Evolutionary conservation across 345 rosid genomes (phyloP).

Genomic region (Aurinia saxatilis): DNA sequence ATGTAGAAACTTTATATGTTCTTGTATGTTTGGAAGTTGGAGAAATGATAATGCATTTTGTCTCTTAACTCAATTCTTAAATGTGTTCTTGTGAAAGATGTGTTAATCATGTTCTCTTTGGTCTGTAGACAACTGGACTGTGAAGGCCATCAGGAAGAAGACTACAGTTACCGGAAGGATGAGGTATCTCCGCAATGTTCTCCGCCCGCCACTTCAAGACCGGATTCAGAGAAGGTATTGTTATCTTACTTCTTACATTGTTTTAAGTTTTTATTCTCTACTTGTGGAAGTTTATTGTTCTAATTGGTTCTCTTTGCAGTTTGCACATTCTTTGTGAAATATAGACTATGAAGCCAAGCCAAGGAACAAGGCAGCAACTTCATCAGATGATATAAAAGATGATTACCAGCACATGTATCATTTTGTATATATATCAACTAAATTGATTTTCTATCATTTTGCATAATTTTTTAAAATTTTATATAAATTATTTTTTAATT

Average conservation of each 20-base stretch:
- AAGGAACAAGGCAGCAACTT: slow-evolving; percentile 65
- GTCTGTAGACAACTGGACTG: slow-evolving; percentile 86
- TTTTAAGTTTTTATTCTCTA: slow-evolving; percentile 14
- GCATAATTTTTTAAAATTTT: too few species aligned
- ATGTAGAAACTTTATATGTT: not conserved
- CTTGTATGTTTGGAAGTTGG: not conserved
- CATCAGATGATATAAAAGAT: too few species aligned
- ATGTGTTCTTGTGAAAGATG: too few species aligned
- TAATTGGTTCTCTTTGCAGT: not conserved
- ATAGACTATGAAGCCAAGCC: slow-evolving; percentile 87
- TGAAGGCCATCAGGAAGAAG: slow-evolving; percentile 92
- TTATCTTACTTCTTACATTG: not conserved
- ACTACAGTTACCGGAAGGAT: slow-evolving; percentile 93
- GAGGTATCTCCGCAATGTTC: slow-evolving; percentile 77
- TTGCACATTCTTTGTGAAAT: not conserved
- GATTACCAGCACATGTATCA: too few species aligned
- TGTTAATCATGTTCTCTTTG: not conserved
- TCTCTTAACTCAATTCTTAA: not conserved
- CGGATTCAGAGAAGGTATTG: slow-evolving; percentile 79
- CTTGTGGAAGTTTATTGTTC: too few species aligned
- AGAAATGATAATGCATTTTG: not conserved
- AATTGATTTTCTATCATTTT: too few species aligned
- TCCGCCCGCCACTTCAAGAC: slow-evolving; percentile 86
- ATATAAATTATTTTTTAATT: too few species aligned
- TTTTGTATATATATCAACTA: too few species aligned